Percentiles rank a stretch among this genome's conserved stretches.
phyloP scores from a whole-genome alignment of 768 basidiomycete genomes.

The Mycena pura region DNA sequence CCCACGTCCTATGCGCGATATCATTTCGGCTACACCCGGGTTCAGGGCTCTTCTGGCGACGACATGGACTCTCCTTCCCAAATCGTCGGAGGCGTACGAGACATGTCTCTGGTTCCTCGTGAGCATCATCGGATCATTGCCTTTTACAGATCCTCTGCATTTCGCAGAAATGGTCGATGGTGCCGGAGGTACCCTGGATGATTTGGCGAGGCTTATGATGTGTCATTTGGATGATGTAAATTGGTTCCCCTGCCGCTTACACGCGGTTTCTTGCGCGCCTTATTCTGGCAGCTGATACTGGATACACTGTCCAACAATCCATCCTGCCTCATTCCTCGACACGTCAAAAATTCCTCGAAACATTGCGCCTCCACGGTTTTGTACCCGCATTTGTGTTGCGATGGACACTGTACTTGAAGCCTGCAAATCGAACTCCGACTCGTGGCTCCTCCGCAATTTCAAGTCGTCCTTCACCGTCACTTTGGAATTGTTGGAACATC shows the following conservation, averaged over 20 bases:
- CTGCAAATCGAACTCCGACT: not conserved
- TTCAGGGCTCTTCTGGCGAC: conserved; percentile 2
- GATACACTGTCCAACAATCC: too few relatives aligned
- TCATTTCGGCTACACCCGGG: not conserved
- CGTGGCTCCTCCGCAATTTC: not conserved
- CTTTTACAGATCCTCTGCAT: not conserved
- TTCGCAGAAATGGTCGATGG: conserved; percentile 5
- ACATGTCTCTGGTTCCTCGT: not conserved
- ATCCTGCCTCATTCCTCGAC: not conserved
- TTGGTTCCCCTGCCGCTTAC: too few relatives aligned
- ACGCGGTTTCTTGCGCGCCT: not conserved
- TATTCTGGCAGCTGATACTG: not conserved
- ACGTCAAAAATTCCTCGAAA: not conserved
- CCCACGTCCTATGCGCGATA: not conserved
- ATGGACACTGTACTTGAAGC: not conserved
- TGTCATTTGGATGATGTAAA: not conserved
- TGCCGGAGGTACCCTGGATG: conserved; percentile 1
- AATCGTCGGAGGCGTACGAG: not conserved
- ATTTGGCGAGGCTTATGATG: not conserved
- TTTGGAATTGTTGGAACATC: not conserved
- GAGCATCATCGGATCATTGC: not conserved
- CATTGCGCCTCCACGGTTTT: not conserved
- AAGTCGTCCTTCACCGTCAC: not conserved
- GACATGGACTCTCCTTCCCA: not conserved
- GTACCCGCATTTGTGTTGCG: not conserved